Evolutionary conservation across 257 asterid species (phyloP).

Genomic region (Coffea eugenioides): DNA sequence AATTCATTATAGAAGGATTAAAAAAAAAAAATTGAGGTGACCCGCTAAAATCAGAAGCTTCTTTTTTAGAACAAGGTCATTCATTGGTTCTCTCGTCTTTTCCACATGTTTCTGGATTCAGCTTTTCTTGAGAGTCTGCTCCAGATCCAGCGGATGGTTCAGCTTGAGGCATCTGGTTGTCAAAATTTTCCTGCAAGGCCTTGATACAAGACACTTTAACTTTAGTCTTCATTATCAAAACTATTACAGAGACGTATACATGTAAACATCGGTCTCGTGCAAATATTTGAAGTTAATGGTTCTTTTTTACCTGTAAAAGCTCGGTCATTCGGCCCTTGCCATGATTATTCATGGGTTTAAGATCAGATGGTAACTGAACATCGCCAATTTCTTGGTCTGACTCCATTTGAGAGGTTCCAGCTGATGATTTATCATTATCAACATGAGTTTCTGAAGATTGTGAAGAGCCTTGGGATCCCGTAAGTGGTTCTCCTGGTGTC

Average conservation of each 20-base stretch:
- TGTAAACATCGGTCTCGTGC: neutral
- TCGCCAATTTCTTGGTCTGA: slow-evolving; percentile 10
- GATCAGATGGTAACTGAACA: slow-evolving; percentile 29
- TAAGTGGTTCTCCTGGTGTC: slow-evolving; percentile 22
- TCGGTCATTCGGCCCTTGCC: slow-evolving; percentile 89
- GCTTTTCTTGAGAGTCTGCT: slow-evolving; percentile 17
- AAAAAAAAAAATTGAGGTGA: neutral
- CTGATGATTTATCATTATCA: slow-evolving; percentile 38
- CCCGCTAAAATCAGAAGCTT: neutral
- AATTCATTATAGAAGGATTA: neutral
- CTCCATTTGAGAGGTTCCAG: slow-evolving; percentile 23
- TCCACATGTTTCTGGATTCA: slow-evolving; percentile 18
- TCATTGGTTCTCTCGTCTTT: slow-evolving; percentile 17
- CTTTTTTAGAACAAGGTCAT: neutral
- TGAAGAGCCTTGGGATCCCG: slow-evolving; percentile 41
- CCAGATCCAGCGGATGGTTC: slow-evolving; percentile 29
- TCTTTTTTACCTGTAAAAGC: slow-evolving; percentile 68
- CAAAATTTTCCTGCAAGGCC: slow-evolving; percentile 86
- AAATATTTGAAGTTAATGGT: neutral
- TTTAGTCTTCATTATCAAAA: neutral
- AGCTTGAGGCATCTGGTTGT: slow-evolving; percentile 36
- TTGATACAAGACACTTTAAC: slow-evolving; percentile 21
- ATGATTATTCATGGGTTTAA: slow-evolving; percentile 41
- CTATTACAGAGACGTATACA: neutral
- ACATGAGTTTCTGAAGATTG: slow-evolving; percentile 42